These are phyloP conservation scores for Skeletonema menzelii DNA, from an alignment of 108 stramenopile species.

Conservation along the genomic window DNA sequence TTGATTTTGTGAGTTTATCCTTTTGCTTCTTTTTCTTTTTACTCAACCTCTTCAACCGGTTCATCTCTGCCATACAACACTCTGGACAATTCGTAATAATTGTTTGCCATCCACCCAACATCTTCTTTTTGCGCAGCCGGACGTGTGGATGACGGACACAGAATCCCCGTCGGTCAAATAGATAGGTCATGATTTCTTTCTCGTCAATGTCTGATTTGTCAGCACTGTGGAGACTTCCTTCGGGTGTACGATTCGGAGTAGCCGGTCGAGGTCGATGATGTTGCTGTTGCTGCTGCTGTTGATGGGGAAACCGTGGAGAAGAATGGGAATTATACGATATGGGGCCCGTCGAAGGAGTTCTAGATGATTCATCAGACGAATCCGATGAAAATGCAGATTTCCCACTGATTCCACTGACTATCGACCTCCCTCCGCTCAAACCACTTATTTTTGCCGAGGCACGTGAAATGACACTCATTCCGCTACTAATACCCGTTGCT, in stretches of 20 bases:
- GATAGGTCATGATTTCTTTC: conserved; percentile 23
- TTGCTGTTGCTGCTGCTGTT: not conserved
- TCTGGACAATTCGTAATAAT: conserved; percentile 43
- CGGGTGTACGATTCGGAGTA: conserved; percentile 1
- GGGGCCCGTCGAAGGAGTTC: not conserved
- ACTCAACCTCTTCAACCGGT: conserved; percentile 10
- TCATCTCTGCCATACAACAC: conserved; percentile 46
- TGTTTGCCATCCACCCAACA: conserved; percentile 42
- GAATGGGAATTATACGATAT: not conserved
- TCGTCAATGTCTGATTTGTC: not conserved
- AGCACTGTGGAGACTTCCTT: not conserved
- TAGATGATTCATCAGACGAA: not conserved
- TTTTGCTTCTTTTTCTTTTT: conserved; percentile 6
- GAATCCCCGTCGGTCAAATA: conserved; percentile 25
- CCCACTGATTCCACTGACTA: not conserved
- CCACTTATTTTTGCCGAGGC: not conserved
- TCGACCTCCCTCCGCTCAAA: not conserved
- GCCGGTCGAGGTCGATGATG: not conserved
- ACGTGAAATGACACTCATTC: not conserved
- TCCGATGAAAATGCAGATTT: not conserved
- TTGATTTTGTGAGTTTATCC: not conserved
- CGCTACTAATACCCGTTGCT: not conserved
- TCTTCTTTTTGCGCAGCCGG: conserved; percentile 40
- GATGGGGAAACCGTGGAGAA: not conserved
- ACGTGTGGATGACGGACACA: conserved; percentile 41